Evolutionary conservation across 495 filamentous ascomycete genomes (phyloP).

Genomic region (Sporormia fimetaria): DNA sequence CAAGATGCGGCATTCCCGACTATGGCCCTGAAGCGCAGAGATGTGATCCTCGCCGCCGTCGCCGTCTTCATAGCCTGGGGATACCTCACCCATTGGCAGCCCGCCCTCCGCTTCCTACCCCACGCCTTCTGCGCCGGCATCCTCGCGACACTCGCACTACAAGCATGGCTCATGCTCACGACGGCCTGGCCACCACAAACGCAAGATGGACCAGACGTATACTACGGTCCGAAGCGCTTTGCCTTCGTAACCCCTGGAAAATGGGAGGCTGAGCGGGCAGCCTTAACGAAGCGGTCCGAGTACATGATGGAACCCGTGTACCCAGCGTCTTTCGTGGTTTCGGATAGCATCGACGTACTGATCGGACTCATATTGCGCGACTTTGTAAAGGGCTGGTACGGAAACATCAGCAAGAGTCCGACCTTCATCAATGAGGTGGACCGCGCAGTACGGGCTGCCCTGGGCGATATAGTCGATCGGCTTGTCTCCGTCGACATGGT

Average conservation of each 20-base stretch:
- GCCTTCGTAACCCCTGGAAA: constrained; percentile 50
- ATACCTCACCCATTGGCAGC: constrained; percentile 66
- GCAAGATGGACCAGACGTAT: constrained; percentile 27
- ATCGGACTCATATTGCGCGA: constrained; percentile 68
- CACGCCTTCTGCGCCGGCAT: constrained; percentile 65
- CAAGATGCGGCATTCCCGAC: no score
- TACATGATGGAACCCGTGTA: constrained; percentile 55
- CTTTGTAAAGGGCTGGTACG: constrained; percentile 84
- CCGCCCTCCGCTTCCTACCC: constrained; percentile 64
- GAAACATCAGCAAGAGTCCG: constrained; percentile 67
- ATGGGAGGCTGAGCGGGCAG: constrained; percentile 59
- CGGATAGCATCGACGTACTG: constrained; percentile 67
- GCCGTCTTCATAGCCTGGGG: constrained; percentile 77
- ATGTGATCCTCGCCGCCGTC: constrained; percentile 59
- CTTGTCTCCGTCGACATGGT: constrained; percentile 64
- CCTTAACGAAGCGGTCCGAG: constrained; percentile 35
- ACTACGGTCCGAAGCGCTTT: constrained; percentile 36
- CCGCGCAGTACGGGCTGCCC: constrained; percentile 59
- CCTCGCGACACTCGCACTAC: constrained; percentile 40
- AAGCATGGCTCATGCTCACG: constrained; percentile 48
- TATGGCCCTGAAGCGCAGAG: constrained; percentile 71
- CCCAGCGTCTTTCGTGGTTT: constrained; percentile 66
- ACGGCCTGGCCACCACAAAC: constrained; percentile 43
- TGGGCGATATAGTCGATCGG: constrained; percentile 56
- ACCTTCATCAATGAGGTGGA: constrained; percentile 79